Percentiles rank a stretch among this genome's conserved stretches.
These are phyloP conservation scores for Epipyxis sp. DNA, from an alignment of 108 stramenopile species.

Conservation along the genomic window DNA sequence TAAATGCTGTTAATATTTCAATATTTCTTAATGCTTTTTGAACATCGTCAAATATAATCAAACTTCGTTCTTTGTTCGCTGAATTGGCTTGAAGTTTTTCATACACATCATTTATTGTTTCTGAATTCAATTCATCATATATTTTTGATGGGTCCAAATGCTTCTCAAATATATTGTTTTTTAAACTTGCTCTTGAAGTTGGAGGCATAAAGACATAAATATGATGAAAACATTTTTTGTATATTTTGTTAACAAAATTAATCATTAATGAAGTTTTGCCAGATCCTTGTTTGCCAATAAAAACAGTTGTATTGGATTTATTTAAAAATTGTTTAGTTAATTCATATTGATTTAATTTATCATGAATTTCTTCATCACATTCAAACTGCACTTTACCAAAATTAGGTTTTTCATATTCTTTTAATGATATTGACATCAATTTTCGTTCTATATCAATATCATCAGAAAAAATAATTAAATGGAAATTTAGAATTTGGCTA, in stretches of 20 bases:
- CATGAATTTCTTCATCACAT: background rate
- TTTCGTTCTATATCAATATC: background rate
- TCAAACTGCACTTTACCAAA: background rate
- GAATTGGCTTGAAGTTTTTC: background rate
- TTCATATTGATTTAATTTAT: background rate
- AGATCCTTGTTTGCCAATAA: background rate
- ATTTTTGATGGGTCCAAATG: background rate
- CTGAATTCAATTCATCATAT: background rate
- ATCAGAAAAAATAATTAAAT: background rate
- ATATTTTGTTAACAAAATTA: background rate
- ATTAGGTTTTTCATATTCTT: constrained; percentile 1
- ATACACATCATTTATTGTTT: background rate
- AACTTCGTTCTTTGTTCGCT: background rate
- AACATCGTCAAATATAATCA: background rate
- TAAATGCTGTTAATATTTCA: background rate
- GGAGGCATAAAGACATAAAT: constrained; percentile 6
- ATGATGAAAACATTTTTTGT: background rate
- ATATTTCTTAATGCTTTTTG: background rate
- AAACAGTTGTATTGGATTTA: background rate
- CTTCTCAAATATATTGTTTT: constrained; percentile 5
- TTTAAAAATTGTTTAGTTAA: background rate
- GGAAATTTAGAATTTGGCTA: background rate
- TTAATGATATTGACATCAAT: background rate
- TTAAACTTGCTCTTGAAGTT: background rate
- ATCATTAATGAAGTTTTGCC: background rate